Evolutionary conservation across 1,284 basidiomycete genomes (phyloP).

Genomic region (Austroboletus niveus): DNA sequence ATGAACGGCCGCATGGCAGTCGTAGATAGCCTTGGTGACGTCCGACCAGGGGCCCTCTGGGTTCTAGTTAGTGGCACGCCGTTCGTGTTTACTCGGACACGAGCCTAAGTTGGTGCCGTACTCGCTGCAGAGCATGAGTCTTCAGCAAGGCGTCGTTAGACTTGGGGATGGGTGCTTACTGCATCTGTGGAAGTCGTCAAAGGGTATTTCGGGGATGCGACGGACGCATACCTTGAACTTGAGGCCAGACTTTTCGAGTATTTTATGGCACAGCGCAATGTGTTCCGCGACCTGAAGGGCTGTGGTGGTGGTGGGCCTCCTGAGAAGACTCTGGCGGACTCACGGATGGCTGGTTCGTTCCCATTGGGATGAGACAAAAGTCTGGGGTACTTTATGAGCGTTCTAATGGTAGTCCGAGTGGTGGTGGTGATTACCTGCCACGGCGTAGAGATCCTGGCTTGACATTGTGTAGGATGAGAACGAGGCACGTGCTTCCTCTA

Average conservation of each 20-base stretch:
- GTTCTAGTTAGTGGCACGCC: constrained; percentile 5
- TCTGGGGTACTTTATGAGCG: constrained; percentile 42
- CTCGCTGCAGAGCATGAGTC: constrained; percentile 49
- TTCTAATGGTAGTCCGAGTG: neutral
- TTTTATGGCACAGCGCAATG: constrained; percentile 74
- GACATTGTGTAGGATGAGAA: constrained; percentile 24
- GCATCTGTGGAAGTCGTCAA: constrained; percentile 49
- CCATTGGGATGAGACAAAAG: constrained; percentile 83
- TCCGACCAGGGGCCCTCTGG: constrained; percentile 82
- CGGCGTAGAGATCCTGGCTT: constrained; percentile 55
- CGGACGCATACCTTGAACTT: constrained; percentile 64
- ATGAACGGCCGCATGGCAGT: constrained; percentile 88
- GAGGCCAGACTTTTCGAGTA: constrained; percentile 80
- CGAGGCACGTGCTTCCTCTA: too few relatives aligned
- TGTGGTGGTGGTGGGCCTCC: neutral
- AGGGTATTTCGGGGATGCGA: constrained; percentile 2
- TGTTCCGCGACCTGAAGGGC: constrained; percentile 60
- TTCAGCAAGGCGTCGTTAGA: constrained; percentile 11
- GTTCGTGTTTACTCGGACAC: constrained; percentile 12
- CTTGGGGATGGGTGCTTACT: constrained; percentile 47
- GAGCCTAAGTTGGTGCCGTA: constrained; percentile 87
- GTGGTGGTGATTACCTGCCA: constrained; percentile 46
- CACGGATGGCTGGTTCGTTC: constrained; percentile 70
- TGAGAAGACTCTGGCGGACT: neutral
- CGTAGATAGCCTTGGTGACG: constrained; percentile 79